Conservation (phyloP, 2,329 filamentous ascomycete genomes). For the Didymella pomorum region DNA sequence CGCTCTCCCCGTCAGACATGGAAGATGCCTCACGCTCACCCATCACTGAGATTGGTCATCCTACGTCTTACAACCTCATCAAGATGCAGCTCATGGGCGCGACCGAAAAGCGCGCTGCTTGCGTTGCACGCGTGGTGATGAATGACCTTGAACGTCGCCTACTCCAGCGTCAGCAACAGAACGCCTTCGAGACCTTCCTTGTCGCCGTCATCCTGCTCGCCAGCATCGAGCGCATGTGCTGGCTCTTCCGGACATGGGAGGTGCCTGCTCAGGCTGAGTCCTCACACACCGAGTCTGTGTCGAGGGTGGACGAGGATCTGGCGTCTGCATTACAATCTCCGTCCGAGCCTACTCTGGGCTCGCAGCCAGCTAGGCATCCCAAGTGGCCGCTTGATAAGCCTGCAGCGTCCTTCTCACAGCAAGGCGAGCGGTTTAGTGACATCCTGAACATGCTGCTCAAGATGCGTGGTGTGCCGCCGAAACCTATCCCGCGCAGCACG, state of each 20-base stretch:
- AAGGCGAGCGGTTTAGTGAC: conserved; percentile 66
- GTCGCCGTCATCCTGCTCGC: conserved; percentile 65
- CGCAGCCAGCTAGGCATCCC: conserved; percentile 30
- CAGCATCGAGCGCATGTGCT: conserved; percentile 67
- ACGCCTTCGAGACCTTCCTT: conserved; percentile 67
- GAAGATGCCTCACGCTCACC: conserved; percentile 38
- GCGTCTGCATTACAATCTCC: conserved; percentile 36
- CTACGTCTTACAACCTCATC: conserved; percentile 60
- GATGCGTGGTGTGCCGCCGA: conserved; percentile 61
- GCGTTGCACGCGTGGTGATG: conserved; percentile 63
- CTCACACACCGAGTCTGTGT: background rate
- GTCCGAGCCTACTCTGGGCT: conserved; percentile 14
- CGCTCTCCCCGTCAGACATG: conserved; percentile 42
- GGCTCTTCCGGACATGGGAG: conserved; percentile 64
- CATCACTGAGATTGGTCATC: conserved; percentile 43
- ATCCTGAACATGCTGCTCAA: conserved; percentile 66
- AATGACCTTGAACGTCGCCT: conserved; percentile 68
- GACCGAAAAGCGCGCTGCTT: conserved; percentile 62
- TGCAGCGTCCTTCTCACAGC: conserved; percentile 61
- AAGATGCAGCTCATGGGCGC: conserved; percentile 63
- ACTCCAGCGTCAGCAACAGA: conserved; percentile 64
- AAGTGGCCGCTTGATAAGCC: conserved; percentile 64
- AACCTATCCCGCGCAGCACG: conserved; percentile 40
- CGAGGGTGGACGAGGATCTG: conserved; percentile 25
- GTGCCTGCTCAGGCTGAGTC: conserved; percentile 11